A percentile compares a stretch with the other conserved stretches of the same genome.
Evolutionary conservation across 257 asterid genomes (phyloP).

Genomic region (Agastache rugosa): DNA sequence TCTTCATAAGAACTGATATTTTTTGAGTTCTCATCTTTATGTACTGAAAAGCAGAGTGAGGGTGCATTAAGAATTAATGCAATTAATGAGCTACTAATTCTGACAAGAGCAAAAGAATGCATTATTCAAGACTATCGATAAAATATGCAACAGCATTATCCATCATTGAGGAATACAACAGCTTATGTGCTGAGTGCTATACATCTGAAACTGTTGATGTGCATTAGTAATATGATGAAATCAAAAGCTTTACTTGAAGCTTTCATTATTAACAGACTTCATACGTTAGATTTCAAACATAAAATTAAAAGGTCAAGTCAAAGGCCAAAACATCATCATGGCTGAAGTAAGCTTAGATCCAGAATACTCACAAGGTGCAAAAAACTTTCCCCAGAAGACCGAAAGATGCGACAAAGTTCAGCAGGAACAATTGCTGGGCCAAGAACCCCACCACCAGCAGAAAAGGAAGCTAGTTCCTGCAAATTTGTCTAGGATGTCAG

Average conservation of each 20-base stretch:
- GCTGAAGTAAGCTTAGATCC: constrained; percentile 30
- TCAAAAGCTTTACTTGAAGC: constrained; percentile 21
- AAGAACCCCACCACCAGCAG: constrained; percentile 75
- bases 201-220: background rate
- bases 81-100: constrained; percentile 27
- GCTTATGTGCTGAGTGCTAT: constrained; percentile 6
- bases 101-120: constrained; percentile 14
- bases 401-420: constrained; percentile 82
- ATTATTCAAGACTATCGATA: constrained; percentile 15
- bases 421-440: constrained; percentile 79
- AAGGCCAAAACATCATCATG: constrained; percentile 2
- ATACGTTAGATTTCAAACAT: background rate
- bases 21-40: constrained; percentile 80
- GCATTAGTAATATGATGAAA: constrained; percentile 30
- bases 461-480: constrained; percentile 87
- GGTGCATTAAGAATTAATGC: constrained; percentile 33
- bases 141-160: constrained; percentile 19
- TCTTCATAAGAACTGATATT: constrained; percentile 77
- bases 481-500: constrained; percentile 36
- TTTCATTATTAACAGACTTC: constrained; percentile 18
- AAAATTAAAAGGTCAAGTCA: background rate
- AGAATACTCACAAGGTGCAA: constrained; percentile 77
- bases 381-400: constrained; percentile 76
- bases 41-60: constrained; percentile 64
- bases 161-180: constrained; percentile 10